These are phyloP conservation scores for Saprolegnia parasitica DNA, from an alignment of 352 stramenopile species.

Conservation along the genomic window DNA sequence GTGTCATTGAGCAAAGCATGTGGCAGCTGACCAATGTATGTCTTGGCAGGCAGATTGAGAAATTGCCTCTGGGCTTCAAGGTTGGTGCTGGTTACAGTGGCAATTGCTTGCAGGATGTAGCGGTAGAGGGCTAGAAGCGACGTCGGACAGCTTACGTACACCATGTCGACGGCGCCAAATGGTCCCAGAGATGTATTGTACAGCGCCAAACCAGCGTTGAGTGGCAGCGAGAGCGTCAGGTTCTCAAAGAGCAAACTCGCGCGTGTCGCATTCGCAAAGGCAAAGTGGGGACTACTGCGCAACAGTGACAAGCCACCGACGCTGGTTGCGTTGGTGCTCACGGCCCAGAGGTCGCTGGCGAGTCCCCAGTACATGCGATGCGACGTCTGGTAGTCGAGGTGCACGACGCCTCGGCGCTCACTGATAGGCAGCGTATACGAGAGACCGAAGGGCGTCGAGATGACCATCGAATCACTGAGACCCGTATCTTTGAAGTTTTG, in stretches of 20 bases:
- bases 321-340: not conserved
- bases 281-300: slow-evolving; percentile 12
- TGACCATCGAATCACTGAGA: not conserved
- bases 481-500: slow-evolving; percentile 22
- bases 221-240: not conserved
- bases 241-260: slow-evolving; percentile 2
- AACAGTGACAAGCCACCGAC: slow-evolving; percentile 1
- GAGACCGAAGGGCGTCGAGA: not conserved
- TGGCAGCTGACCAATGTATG: slow-evolving; percentile 18
- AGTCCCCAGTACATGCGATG: slow-evolving; percentile 24
- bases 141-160: not conserved
- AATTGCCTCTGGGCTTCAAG: not conserved
- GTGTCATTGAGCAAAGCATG: not conserved
- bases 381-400: not conserved
- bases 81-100: not conserved
- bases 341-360: slow-evolving; percentile 25
- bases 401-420: not conserved
- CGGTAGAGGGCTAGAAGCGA: not conserved
- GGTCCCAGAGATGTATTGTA: not conserved
- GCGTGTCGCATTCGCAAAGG: slow-evolving; percentile 13
- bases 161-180: slow-evolving; percentile 26
- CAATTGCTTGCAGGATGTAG: not conserved
- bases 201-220: not conserved
- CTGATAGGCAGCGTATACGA: not conserved
- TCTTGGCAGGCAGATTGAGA: not conserved